These are phyloP conservation scores for Globisporangium polare DNA, from an alignment of 352 stramenopile genomes.

Conservation along the genomic window DNA sequence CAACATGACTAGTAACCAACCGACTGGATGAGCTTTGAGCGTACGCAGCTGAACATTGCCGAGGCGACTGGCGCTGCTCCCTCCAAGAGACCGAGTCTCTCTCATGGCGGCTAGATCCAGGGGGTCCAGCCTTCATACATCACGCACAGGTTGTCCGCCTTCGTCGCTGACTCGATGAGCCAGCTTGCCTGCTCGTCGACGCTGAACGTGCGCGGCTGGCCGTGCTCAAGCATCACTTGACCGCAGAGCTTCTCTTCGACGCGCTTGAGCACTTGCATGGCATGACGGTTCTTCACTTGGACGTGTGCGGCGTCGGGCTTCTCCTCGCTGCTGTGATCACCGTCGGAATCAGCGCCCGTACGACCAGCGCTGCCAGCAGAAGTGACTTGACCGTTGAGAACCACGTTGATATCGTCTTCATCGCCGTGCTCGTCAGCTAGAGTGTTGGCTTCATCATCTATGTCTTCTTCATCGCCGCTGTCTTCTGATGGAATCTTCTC, in stretches of 20 bases:
- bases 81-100: background rate
- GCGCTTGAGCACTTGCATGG: conserved; percentile 60
- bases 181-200: conserved; percentile 75
- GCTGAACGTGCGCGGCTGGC: conserved; percentile 34
- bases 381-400: conserved; percentile 5
- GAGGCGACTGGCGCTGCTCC: background rate
- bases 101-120: conserved; percentile 56
- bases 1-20: background rate
- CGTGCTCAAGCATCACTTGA: conserved; percentile 27
- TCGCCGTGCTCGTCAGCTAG: conserved; percentile 1
- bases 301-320: background rate
- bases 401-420: conserved; percentile 16
- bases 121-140: conserved; percentile 90
- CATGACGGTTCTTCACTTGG: conserved; percentile 44
- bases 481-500: conserved; percentile 10
- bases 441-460: background rate
- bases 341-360: conserved; percentile 5
- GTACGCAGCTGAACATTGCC: background rate
- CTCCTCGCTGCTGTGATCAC: background rate
- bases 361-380: conserved; percentile 6
- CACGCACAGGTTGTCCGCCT: conserved; percentile 77
- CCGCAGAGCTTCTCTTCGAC: conserved; percentile 78
- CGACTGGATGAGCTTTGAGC: background rate
- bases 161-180: conserved; percentile 77
- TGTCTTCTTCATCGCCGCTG: conserved; percentile 7